phyloP scores from a whole-genome alignment of 1,284 basidiomycete species.

The Xerocomus amazonicus region DNA sequence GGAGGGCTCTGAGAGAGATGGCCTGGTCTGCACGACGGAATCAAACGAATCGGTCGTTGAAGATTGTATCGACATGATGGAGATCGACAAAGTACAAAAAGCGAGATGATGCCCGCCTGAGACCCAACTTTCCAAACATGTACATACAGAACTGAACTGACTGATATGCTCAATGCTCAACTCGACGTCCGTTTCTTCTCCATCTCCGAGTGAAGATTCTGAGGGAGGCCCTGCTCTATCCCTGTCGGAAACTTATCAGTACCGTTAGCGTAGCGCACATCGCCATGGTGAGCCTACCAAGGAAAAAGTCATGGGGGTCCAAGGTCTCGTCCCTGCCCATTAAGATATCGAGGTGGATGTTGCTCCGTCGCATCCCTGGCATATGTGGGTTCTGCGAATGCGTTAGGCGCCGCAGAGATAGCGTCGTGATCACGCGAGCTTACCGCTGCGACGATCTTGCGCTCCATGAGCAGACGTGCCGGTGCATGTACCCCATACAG shows the following conservation, averaged over 20 bases:
- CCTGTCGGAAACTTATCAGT: conserved; percentile 38
- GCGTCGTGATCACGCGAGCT: conserved; percentile 4
- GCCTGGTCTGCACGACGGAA: conserved; percentile 24
- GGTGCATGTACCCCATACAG: conserved; percentile 86
- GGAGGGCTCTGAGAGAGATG: conserved; percentile 42
- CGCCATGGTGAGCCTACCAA: conserved; percentile 43
- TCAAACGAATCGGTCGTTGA: conserved; percentile 23
- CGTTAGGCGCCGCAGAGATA: not conserved
- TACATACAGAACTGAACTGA: conserved; percentile 27
- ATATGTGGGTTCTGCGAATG: conserved; percentile 56
- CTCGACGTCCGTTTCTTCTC: conserved; percentile 49
- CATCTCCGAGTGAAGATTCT: conserved; percentile 70
- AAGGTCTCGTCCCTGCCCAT: conserved; percentile 86
- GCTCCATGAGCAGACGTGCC: conserved; percentile 89
- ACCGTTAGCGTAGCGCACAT: not conserved
- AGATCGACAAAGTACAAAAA: conserved; percentile 2
- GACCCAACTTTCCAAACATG: conserved; percentile 20
- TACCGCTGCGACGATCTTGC: conserved; percentile 79
- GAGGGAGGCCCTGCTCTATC: conserved; percentile 46
- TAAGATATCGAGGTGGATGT: conserved; percentile 86
- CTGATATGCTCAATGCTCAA: too few species aligned
- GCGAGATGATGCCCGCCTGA: not conserved
- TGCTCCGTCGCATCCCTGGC: conserved; percentile 62
- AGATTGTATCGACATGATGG: conserved; percentile 23
- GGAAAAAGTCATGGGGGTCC: conserved; percentile 71